phyloP scores from a whole-genome alignment of 2,329 filamentous ascomycete species.

The Diplodia scrobiculata region DNA sequence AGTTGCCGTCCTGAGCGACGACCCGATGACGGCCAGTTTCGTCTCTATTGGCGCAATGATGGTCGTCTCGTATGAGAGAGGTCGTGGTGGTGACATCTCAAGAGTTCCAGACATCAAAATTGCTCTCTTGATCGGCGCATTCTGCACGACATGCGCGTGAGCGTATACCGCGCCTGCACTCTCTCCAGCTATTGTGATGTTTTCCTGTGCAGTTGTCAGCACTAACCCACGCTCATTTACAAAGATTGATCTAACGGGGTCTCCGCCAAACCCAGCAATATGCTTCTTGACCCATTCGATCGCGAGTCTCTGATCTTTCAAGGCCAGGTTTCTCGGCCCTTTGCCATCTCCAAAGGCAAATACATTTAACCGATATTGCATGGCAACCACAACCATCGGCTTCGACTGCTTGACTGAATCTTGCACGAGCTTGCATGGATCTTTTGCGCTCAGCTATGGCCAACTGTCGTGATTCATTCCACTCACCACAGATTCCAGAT shows the following conservation, averaged over 20 bases:
- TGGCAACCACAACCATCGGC: slow-evolving; percentile 49
- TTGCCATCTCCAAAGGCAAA: slow-evolving; percentile 51
- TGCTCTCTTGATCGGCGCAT: slow-evolving; percentile 40
- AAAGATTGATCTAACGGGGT: slow-evolving; percentile 32
- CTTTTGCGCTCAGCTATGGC: slow-evolving; percentile 8
- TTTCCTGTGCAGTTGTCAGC: slow-evolving; percentile 35
- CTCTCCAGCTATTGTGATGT: slow-evolving; percentile 51
- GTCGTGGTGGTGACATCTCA: slow-evolving; percentile 49
- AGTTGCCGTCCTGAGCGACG: slow-evolving; percentile 38
- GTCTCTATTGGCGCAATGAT: slow-evolving; percentile 39
- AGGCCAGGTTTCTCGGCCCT: slow-evolving; percentile 44
- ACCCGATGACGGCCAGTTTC: slow-evolving; percentile 3
- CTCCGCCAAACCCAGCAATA: slow-evolving; percentile 38
- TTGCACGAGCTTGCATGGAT: slow-evolving; percentile 22
- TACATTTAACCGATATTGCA: slow-evolving; percentile 51
- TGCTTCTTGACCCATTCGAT: slow-evolving; percentile 39
- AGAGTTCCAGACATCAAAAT: slow-evolving; percentile 50
- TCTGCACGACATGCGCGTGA: slow-evolving; percentile 48
- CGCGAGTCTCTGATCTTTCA: slow-evolving; percentile 43
- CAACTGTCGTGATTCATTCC: background rate
- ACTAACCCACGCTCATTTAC: background rate
- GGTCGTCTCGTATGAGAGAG: slow-evolving; percentile 39
- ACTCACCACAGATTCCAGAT: slow-evolving; percentile 48
- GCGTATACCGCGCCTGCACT: slow-evolving; percentile 52
- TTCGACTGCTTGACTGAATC: slow-evolving; percentile 42